These are phyloP conservation scores for Talaromyces sp. DNA, from an alignment of 2,329 filamentous ascomycete species.

Conservation along the genomic window DNA sequence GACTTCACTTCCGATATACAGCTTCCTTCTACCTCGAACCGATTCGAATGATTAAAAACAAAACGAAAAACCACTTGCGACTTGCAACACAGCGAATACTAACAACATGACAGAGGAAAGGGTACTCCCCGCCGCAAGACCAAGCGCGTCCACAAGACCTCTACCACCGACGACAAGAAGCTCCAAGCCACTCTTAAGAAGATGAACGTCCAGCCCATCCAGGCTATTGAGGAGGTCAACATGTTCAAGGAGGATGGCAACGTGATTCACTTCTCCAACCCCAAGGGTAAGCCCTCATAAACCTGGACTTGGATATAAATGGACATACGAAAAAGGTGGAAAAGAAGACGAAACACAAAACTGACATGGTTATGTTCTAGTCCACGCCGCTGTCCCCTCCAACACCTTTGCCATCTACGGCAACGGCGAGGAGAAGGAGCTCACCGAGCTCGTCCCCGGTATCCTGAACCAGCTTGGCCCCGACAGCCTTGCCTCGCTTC, in stretches of 20 bases:
- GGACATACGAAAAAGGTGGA: background rate
- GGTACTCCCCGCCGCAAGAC: slow-evolving; percentile 95
- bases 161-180: slow-evolving; percentile 98
- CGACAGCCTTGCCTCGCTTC: slow-evolving; percentile 93
- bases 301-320: background rate
- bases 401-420: slow-evolving; percentile 99
- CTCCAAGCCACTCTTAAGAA: slow-evolving; percentile 96
- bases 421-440: slow-evolving; percentile 98
- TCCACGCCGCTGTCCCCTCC: slow-evolving; percentile 91
- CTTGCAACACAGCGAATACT: background rate
- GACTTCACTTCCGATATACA: background rate
- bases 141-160: slow-evolving; percentile 93
- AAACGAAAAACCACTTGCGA: background rate
- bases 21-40: background rate
- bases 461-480: slow-evolving; percentile 99
- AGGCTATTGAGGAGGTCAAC: slow-evolving; percentile 99
- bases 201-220: slow-evolving; percentile 99
- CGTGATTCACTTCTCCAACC: slow-evolving; percentile 97
- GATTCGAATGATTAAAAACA: background rate
- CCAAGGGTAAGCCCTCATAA: slow-evolving; percentile 68
- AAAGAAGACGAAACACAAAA: background rate
- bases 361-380: slow-evolving; percentile 43
- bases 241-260: slow-evolving; percentile 99
- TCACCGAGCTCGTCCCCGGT: slow-evolving; percentile 96
- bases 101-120: slow-evolving; percentile 66